phyloP scores from a whole-genome alignment of 129 eudicot genomes.

The Flaveria linearis region DNA sequence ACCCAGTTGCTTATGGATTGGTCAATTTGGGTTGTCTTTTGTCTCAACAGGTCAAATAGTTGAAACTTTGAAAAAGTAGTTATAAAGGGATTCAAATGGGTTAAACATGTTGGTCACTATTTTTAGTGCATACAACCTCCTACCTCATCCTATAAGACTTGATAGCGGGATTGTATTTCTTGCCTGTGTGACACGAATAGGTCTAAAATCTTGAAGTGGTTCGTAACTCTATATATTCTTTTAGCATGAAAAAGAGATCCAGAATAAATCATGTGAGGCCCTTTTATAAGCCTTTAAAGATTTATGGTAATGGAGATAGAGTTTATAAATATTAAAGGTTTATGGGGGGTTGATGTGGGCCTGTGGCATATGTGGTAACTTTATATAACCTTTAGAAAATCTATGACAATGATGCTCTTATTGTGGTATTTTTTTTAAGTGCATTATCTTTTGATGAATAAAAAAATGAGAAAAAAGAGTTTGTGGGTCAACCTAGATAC shows the following conservation, averaged over 20 bases:
- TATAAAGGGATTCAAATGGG: neutral
- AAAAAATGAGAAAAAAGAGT: neutral
- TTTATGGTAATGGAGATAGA: neutral
- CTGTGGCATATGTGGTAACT: neutral
- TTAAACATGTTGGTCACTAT: neutral
- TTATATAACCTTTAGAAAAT: neutral
- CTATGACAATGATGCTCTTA: neutral
- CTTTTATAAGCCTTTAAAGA: neutral
- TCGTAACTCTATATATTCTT: neutral
- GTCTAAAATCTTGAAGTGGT: neutral
- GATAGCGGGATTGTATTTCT: neutral
- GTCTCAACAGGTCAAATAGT: neutral
- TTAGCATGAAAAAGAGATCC: neutral
- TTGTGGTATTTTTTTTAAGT: neutral
- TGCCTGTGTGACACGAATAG: neutral
- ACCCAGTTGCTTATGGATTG: neutral
- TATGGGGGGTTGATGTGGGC: neutral
- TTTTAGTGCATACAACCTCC: neutral
- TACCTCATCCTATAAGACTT: neutral
- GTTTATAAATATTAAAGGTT: neutral
- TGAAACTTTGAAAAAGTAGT: neutral
- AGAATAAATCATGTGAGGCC: neutral
- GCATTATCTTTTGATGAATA: neutral
- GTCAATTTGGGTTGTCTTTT: neutral
- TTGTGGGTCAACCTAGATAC: neutral